These are phyloP conservation scores for Jimgerdemannia lactiflua DNA, from an alignment of 192 early-diverging fungal genomes.

Conservation along the genomic window DNA sequence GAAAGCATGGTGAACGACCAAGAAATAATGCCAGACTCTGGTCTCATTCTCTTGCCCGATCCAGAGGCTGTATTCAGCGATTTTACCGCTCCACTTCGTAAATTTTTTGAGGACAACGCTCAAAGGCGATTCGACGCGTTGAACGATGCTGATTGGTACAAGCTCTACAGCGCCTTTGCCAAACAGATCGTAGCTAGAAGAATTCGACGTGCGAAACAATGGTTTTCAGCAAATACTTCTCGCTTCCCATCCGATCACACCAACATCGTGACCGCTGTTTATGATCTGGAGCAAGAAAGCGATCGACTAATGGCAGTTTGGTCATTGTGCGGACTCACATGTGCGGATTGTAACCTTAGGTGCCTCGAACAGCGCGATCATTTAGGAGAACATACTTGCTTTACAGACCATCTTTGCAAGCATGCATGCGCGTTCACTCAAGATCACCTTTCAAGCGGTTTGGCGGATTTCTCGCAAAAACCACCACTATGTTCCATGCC, in stretches of 20 bases:
- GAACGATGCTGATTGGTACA: conserved; percentile 18
- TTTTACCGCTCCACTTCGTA: no score
- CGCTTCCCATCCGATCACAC: conserved; percentile 12
- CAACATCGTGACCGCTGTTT: conserved; percentile 7
- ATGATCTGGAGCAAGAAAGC: conserved; percentile 20
- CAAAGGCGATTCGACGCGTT: conserved; percentile 6
- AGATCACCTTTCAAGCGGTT: conserved; percentile 13
- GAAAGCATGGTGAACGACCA: no score
- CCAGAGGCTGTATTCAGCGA: no score
- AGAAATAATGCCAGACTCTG: conserved; percentile 8
- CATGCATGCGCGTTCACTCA: conserved; percentile 6
- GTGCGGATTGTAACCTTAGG: conserved; percentile 10
- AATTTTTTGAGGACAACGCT: background rate
- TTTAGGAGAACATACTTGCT: conserved; percentile 15
- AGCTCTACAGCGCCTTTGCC: conserved; percentile 5
- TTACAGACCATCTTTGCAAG: conserved; percentile 19
- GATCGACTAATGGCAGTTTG: conserved; percentile 9
- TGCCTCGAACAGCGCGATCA: conserved; percentile 9
- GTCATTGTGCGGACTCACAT: background rate
- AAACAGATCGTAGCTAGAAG: conserved; percentile 14
- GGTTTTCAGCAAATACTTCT: conserved; percentile 9
- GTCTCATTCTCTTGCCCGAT: background rate
- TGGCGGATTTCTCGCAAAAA: no score
- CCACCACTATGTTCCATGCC: conserved; percentile 1
- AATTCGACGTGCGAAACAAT: conserved; percentile 12